Percentiles rank a stretch among this genome's conserved stretches.
phyloP scores from a whole-genome alignment of 2,329 filamentous ascomycete genomes.

The Aureobasidium zeae region DNA sequence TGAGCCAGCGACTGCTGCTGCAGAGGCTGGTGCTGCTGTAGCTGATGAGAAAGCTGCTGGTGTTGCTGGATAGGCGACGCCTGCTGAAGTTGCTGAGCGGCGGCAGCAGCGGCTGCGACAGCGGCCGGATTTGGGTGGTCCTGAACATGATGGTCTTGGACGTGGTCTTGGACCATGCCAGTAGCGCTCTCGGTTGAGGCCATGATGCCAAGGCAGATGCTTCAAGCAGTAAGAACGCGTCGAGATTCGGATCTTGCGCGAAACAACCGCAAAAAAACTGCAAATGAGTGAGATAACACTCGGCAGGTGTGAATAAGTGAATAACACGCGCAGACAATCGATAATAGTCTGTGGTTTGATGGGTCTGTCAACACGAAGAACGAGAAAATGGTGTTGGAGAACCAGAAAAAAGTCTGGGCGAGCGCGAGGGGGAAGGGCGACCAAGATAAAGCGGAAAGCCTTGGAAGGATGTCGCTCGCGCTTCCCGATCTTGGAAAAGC shows the following conservation, averaged over 20 bases:
- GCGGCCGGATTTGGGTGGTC: conserved; percentile 10
- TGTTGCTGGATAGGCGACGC: conserved; percentile 5
- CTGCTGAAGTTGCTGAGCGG: conserved; percentile 14
- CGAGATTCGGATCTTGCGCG: background rate
- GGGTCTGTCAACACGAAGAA: too few relatives aligned
- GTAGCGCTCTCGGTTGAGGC: background rate
- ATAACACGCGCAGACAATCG: background rate
- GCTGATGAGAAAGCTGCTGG: conserved; percentile 6
- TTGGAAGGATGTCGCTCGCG: too few relatives aligned
- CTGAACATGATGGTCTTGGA: background rate
- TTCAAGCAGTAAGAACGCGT: background rate
- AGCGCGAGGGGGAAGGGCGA: background rate
- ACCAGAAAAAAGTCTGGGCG: background rate
- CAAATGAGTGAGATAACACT: background rate
- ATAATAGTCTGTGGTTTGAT: too few relatives aligned
- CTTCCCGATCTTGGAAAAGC: too few relatives aligned
- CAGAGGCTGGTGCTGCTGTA: conserved; percentile 8
- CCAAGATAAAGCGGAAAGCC: background rate
- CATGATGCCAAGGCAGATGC: background rate
- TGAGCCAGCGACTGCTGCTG: conserved; percentile 9
- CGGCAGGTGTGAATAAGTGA: background rate
- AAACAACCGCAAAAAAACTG: background rate
- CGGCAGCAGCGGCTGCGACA: conserved; percentile 6
- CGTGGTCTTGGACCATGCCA: background rate
- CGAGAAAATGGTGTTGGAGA: too few relatives aligned